Base-by-base conservation (phyloP, 192 early-diverging fungal species). In the Jimgerdemannia lactiflua region DNA sequence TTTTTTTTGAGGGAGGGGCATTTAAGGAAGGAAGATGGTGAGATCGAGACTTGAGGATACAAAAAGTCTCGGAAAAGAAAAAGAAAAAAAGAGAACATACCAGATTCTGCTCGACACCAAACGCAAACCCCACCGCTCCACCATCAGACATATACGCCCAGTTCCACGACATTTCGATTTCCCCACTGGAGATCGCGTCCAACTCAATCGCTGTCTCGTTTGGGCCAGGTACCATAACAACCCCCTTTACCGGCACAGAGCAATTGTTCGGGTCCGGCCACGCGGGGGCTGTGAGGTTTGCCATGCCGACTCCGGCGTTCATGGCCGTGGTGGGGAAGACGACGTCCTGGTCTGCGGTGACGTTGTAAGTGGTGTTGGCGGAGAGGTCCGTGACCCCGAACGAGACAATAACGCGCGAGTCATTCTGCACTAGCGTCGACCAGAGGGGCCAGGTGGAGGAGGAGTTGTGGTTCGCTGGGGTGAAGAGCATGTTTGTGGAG, bases 341-440 rank as follows among this genome's bases (percentile, higher is more conserved):
- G 19, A 72, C 18, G 39, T 41, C 4, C 17, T 42, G 63, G 71
- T 68, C 44, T 9, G 42, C 14, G 4, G 43, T 42, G 42, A 67
- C 42, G 64, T 71, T 54, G 42, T 73, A 73, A 18, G 41, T 73
- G 11, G 54, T 64, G 20, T 14, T n/a, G 39, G 18, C 49, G 14
- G 66, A 65, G 41, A 71, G 3, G 4, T 4, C 8, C 39, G 44
- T 64, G 43, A 29, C 14, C 19, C 79, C 79, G 65, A 80, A 68
- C 20, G 72, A 72, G 43, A 77, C 67, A 42, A 80, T 64, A 3
- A 80, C 42, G 14, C 77, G 79, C 0, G 71, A 42, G 14, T 67
- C 18, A 64, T 1, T 67, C 18, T 42, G 59, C 72, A 0, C 59
- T 73, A 41, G 72, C 65, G 44, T 73, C 65, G 39, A 73, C 63